Base-by-base conservation (phyloP, 1,284 basidiomycete species). In the Bondarzewia mesenterica region DNA sequence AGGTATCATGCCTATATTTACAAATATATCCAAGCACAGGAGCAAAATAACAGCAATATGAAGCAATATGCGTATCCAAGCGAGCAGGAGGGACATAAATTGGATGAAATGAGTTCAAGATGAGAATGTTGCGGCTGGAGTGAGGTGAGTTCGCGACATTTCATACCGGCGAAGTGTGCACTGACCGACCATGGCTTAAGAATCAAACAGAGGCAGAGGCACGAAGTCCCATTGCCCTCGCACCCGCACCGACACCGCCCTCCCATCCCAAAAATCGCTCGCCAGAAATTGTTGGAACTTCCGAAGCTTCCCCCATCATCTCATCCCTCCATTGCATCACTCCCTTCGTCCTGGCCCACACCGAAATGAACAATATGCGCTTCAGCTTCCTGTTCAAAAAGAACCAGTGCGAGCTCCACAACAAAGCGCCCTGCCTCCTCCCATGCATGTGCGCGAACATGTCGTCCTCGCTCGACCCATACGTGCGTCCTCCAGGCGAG, bases 391-490 rank as follows among this genome's bases (percentile, higher is more conserved):
- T 80, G 72, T 94, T 96, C 63, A 94, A 77, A 73, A 99, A 96
- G 73, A 99, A 97, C 81, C 93, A 96, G 64, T 97, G 93, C 14
- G 91, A 93, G 29, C 90, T 93, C 95, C 94, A 98, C 5, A 98
- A 74, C 50, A 98, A 72, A 4, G 92, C 88, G n/a, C 92, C 92
- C 14, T 70, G 60, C 48, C 70, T 68, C 49, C 62, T 68, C 53
- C 58, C 54, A 27, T 60, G 55, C 44, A 61, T 56, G 41, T 57
- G 59, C 44, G 54, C 56, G 47, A 58, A 57, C 6, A 56, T 55
- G 22, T 63, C 65, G 47, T 64, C 62, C 47, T 63, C 60, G 6
- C 57, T 56, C 12, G 68, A 62, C 12, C 66, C 57, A 36, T 63
- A 62, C n/a, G 43, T 47, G 42, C 53, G 56, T 10, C 51, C 50